Conservation (phyloP, 2,329 filamentous ascomycete genomes). For the Aspergillus cejpii region DNA sequence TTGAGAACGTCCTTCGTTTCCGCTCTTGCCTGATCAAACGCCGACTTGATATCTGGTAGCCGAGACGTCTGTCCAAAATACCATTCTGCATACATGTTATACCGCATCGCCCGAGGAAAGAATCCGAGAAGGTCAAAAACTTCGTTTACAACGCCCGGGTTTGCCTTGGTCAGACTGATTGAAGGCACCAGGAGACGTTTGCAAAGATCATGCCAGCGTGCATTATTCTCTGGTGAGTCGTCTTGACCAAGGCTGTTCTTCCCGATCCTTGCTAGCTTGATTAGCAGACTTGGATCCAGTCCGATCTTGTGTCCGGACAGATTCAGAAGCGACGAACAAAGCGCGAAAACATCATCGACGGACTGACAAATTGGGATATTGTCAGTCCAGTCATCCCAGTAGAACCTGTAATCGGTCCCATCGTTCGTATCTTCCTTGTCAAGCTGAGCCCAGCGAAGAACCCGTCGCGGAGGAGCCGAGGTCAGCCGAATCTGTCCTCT, state of each 20-base stretch:
- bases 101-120: slow-evolving; percentile 70
- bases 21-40: slow-evolving; percentile 67
- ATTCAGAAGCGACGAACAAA: slow-evolving; percentile 78
- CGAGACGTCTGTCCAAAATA: slow-evolving; percentile 72
- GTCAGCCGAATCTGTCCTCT: slow-evolving; percentile 62
- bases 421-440: slow-evolving; percentile 71
- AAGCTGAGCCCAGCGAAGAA: slow-evolving; percentile 74
- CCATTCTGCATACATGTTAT: slow-evolving; percentile 90
- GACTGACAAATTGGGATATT: slow-evolving; percentile 86
- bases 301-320: slow-evolving; percentile 85
- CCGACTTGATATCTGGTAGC: slow-evolving; percentile 66
- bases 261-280: slow-evolving; percentile 81
- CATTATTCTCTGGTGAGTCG: slow-evolving; percentile 59
- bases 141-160: slow-evolving; percentile 76
- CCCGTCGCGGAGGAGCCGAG: slow-evolving; percentile 56
- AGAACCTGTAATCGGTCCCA: slow-evolving; percentile 75
- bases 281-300: slow-evolving; percentile 67
- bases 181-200: slow-evolving; percentile 80
- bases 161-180: slow-evolving; percentile 76
- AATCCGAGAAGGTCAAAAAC: slow-evolving; percentile 75
- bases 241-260: slow-evolving; percentile 66
- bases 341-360: slow-evolving; percentile 81
- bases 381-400: slow-evolving; percentile 96
- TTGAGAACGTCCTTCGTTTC: slow-evolving; percentile 85
- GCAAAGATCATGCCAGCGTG: slow-evolving; percentile 78